Evolutionary conservation across 352 stramenopile genomes (phyloP), one percentile per base, ranked within the genome.

Genomic region (Peronospora destructor): DNA sequence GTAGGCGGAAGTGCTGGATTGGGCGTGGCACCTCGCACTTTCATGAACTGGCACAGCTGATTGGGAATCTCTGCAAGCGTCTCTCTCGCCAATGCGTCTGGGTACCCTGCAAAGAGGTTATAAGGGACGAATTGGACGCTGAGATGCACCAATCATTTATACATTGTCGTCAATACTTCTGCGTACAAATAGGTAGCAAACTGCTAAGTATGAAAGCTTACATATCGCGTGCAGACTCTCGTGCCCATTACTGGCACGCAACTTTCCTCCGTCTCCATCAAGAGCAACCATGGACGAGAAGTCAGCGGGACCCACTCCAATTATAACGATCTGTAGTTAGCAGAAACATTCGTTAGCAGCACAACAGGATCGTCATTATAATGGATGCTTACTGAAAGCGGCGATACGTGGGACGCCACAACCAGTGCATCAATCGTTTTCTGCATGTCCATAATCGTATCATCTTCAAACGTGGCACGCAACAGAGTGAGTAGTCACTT

Each of bases 361-460:
- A 28, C 19, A 49, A 30, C 6, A 43, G 14, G 26, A 10, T 16
- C 23, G 26, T 0, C n/a, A 43, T 14, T 43, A 36, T 14, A 29
- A 4, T 38, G 5, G 13, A 7, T 41, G 19, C 52, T 44, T 60
- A 79, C 71, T 36, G 68, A 80, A 29, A 87, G 54, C 14, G 70
- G 72, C 14, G 68, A 56, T 13, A 52, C 71, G 39, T 84, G 57
- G 1, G 73, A 82, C 3, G 75, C 78, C 10, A 75, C 66, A 16
- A 85, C 69, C 16, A 89, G 62, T 4, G 73, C 62, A 21, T 76
- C 65, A 46, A 82, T 73, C 9, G 75, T 86, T 12, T 47, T 51
- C 16, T 84, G 63, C 79, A 95, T 92, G 52, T 95, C 85, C 69
- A 92, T 91, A 39, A 95, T 94, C 17, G 69, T 79, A 29, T 84